Evolutionary conservation across 208 protist genomes (phyloP).

Genomic region (Herpetomonas samuelpessoai): DNA sequence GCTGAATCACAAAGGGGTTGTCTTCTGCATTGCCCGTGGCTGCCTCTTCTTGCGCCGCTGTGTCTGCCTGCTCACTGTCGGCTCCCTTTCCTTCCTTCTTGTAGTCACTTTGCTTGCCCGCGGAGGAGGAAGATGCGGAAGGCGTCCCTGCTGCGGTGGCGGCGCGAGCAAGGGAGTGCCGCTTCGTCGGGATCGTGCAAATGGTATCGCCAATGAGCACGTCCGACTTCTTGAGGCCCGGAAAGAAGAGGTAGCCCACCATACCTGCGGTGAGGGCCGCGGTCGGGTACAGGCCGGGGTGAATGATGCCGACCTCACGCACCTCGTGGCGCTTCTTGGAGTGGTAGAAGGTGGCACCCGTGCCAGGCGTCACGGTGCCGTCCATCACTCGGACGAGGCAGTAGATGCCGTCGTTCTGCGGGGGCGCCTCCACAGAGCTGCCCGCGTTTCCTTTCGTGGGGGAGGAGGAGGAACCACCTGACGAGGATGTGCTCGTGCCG

Average conservation of each 20-base stretch:
- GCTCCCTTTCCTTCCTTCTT: neutral
- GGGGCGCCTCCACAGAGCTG: constrained; percentile 14
- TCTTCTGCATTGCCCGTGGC: neutral
- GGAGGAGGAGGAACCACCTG: too few species aligned
- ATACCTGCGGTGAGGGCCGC: constrained; percentile 89
- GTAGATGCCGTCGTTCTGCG: constrained; percentile 48
- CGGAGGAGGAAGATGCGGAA: too few species aligned
- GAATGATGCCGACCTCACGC: constrained; percentile 93
- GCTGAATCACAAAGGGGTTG: constrained; percentile 13
- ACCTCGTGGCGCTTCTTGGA: constrained; percentile 76
- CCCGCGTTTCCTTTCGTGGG: constrained; percentile 8
- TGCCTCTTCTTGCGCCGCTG: neutral
- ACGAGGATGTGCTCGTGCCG: too few species aligned
- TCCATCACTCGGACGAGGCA: constrained; percentile 89
- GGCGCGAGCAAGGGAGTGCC: constrained; percentile 31
- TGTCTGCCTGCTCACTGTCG: neutral
- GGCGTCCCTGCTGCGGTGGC: neutral
- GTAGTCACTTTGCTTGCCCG: constrained; percentile 5
- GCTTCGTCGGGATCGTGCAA: constrained; percentile 58
- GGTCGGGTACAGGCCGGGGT: constrained; percentile 87
- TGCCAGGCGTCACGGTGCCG: constrained; percentile 85
- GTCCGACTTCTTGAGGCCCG: constrained; percentile 79
- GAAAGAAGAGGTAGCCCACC: constrained; percentile 95
- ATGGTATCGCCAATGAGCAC: constrained; percentile 96
- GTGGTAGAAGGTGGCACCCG: constrained; percentile 60